A percentile compares a stretch with the other conserved stretches of the same genome.
phyloP scores from a whole-genome alignment of 805 yeast species.

The Hanseniaspora jakobsenii region DNA sequence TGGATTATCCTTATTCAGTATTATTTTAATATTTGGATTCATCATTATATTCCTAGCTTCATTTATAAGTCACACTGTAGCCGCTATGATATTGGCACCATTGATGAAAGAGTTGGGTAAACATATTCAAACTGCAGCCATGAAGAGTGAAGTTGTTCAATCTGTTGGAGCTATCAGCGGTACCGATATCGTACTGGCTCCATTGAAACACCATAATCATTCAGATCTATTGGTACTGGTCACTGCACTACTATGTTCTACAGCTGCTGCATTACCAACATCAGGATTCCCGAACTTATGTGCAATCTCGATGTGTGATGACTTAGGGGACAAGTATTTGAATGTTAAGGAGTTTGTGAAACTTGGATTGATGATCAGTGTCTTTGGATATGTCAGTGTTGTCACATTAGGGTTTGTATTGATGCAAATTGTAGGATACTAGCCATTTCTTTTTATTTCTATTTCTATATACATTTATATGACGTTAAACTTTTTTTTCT shows the following conservation, averaged over 20 bases:
- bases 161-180: no score
- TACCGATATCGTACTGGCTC: no score
- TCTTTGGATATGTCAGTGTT: constrained; percentile 59
- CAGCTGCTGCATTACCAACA: constrained; percentile 96
- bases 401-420: constrained; percentile 69
- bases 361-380: constrained; percentile 79
- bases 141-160: background rate
- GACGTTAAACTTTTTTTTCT: no score
- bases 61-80: constrained; percentile 92
- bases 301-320: constrained; percentile 89
- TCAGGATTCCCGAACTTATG: constrained; percentile 97
- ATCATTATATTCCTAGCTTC: constrained; percentile 79
- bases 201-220: constrained; percentile 45
- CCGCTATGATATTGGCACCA: constrained; percentile 87
- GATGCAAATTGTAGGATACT: constrained; percentile 49
- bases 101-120: constrained; percentile 83
- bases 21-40: constrained; percentile 67
- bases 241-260: constrained; percentile 62
- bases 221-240: constrained; percentile 67
- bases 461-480: no score
- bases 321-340: constrained; percentile 78
- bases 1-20: constrained; percentile 57
- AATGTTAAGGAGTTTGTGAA: constrained; percentile 78
- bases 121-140: constrained; percentile 34
- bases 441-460: no score